These are phyloP conservation scores for Aspergillus fructus DNA, from an alignment of 2,329 filamentous ascomycete species.

Conservation along the genomic window DNA sequence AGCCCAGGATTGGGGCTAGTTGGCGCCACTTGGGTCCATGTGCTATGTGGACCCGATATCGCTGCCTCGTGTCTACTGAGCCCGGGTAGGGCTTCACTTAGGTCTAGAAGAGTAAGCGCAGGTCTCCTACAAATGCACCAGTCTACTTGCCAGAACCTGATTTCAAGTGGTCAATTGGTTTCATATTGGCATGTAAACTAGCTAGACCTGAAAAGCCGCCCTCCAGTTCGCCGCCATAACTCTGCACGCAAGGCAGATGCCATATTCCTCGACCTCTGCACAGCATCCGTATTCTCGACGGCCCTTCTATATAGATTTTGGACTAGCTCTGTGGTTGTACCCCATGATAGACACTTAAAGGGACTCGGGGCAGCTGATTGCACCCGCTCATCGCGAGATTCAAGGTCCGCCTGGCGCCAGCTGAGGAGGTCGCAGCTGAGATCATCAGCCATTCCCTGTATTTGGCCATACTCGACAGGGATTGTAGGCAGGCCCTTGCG, in stretches of 20 bases:
- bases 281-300: slow-evolving; percentile 59
- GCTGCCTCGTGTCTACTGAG: no score
- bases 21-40: no score
- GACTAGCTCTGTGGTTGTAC: slow-evolving; percentile 53
- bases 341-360: slow-evolving; percentile 57
- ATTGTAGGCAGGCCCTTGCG: slow-evolving; percentile 37
- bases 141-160: no score
- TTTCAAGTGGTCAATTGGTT: no score
- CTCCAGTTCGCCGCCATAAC: background rate
- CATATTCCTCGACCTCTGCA: background rate
- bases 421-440: slow-evolving; percentile 57
- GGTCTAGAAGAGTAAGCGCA: no score
- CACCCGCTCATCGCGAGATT: slow-evolving; percentile 14
- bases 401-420: slow-evolving; percentile 24
- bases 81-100: no score
- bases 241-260: background rate
- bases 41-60: no score
- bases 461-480: slow-evolving; percentile 64
- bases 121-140: no score
- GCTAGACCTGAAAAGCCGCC: background rate
- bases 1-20: no score
- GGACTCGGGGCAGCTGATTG: slow-evolving; percentile 35
- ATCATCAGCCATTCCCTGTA: slow-evolving; percentile 90
- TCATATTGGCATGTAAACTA: background rate
- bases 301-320: slow-evolving; percentile 59